These are phyloP conservation scores for Neurospora sp. DNA, from an alignment of 2,329 filamentous ascomycete species.

Conservation along the genomic window DNA sequence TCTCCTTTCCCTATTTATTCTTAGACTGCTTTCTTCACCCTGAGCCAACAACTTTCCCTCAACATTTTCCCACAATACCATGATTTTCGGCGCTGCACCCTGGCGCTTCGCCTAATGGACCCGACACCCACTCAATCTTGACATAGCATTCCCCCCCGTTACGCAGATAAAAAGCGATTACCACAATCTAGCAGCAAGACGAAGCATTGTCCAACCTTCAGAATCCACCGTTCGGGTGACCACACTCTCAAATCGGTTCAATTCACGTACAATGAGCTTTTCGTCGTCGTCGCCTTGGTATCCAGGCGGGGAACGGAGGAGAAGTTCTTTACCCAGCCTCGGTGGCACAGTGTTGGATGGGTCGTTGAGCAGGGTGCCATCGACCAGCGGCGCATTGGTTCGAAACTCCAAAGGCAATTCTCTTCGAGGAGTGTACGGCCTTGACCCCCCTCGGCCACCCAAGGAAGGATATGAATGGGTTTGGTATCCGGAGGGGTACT, in stretches of 20 bases:
- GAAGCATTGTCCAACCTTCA: background rate
- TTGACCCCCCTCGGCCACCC: constrained; percentile 46
- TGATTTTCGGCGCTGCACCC: background rate
- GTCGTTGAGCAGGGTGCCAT: background rate
- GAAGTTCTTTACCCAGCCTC: background rate
- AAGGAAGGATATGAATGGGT: constrained; percentile 49
- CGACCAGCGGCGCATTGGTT: background rate
- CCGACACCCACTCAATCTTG: background rate
- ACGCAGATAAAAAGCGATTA: background rate
- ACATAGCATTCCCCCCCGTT: background rate
- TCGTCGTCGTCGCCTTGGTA: background rate
- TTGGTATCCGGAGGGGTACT: constrained; percentile 52
- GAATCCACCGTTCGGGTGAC: too few species aligned
- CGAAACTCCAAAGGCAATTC: background rate
- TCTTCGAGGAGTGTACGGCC: background rate
- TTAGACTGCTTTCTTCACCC: background rate
- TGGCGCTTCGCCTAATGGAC: background rate
- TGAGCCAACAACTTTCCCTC: background rate
- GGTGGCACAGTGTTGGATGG: constrained; percentile 1
- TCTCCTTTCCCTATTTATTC: background rate
- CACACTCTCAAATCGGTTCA: background rate
- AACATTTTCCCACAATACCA: background rate
- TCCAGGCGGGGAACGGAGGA: background rate
- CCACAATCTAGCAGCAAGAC: background rate
- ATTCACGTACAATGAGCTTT: background rate